Percentiles rank a stretch among this genome's conserved stretches.
phyloP scores from a whole-genome alignment of 1,139 yeast genomes.

The Hyphopichia wangnamkhiaoensis region DNA sequence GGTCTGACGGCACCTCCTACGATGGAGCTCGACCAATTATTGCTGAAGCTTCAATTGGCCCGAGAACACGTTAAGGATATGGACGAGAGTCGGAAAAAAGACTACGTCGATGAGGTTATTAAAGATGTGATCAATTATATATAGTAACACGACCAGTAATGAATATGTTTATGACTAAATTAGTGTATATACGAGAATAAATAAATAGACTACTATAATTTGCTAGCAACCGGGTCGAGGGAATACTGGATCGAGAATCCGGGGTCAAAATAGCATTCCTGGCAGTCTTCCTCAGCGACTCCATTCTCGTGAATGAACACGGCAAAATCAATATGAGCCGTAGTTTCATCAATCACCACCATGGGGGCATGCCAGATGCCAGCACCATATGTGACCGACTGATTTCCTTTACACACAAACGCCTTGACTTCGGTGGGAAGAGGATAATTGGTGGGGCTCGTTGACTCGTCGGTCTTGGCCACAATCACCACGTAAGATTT shows the following conservation, averaged over 20 bases:
- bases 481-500: slow-evolving; percentile 77
- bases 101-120: slow-evolving; percentile 34
- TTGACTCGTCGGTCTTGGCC: slow-evolving; percentile 52
- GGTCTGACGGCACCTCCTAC: slow-evolving; percentile 2
- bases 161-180: no score
- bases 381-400: slow-evolving; percentile 84
- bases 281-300: slow-evolving; percentile 75
- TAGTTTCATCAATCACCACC: slow-evolving; percentile 65
- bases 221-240: neutral
- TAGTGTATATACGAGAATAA: neutral
- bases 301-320: slow-evolving; percentile 86
- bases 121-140: slow-evolving; percentile 41
- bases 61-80: slow-evolving; percentile 26
- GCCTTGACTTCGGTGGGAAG: slow-evolving; percentile 62
- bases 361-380: slow-evolving; percentile 86
- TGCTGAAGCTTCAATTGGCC: slow-evolving; percentile 33
- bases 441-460: slow-evolving; percentile 50
- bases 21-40: slow-evolving; percentile 28
- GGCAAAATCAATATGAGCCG: slow-evolving; percentile 69
- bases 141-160: no score
- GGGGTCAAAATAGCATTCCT: slow-evolving; percentile 73
- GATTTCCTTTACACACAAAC: slow-evolving; percentile 77
- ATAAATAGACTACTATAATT: neutral
- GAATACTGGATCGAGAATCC: slow-evolving; percentile 46
- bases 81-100: slow-evolving; percentile 25